Conservation (phyloP, 768 basidiomycete species). For the Paxillus rubicundulus region DNA sequence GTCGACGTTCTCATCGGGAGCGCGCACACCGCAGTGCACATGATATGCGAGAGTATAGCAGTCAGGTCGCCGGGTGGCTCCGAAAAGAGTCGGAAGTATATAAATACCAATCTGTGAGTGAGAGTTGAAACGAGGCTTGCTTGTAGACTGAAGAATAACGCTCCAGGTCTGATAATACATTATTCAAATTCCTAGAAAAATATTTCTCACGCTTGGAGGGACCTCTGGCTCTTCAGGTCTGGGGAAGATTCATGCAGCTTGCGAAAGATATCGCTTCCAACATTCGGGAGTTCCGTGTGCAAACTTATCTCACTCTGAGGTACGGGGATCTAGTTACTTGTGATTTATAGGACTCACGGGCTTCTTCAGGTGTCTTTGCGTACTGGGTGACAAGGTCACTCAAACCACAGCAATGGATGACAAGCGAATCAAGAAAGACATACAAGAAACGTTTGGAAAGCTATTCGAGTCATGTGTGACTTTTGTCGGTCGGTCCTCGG, state of each 20-base stretch:
- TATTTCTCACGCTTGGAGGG: conserved; percentile 85
- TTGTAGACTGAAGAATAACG: conserved; percentile 3
- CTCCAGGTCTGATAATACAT: conserved; percentile 60
- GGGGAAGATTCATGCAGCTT: conserved; percentile 74
- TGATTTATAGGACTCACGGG: conserved; percentile 10
- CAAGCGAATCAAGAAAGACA: conserved; percentile 78
- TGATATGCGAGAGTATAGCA: conserved; percentile 82
- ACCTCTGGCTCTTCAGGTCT: conserved; percentile 89
- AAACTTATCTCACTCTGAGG: conserved; percentile 73
- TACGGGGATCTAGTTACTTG: conserved; percentile 31
- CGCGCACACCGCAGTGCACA: conserved; percentile 83
- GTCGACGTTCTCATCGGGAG: conserved; percentile 81
- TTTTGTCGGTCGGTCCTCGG: conserved; percentile 69
- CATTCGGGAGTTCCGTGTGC: conserved; percentile 65
- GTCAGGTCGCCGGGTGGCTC: conserved; percentile 52
- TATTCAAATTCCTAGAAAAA: conserved; percentile 88
- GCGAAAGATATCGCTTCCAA: conserved; percentile 72
- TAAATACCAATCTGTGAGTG: conserved; percentile 67
- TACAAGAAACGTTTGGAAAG: conserved; percentile 89
- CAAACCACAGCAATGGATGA: conserved; percentile 94
- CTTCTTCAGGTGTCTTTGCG: conserved; percentile 62
- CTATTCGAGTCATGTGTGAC: conserved; percentile 77
- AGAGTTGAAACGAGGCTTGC: not conserved
- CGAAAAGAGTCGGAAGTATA: conserved; percentile 60
- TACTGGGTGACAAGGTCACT: conserved; percentile 77